A percentile compares a stretch with the other conserved stretches of the same genome.
Evolutionary conservation across 441 rosid species (phyloP).

Genomic region (Populus hybrid): DNA sequence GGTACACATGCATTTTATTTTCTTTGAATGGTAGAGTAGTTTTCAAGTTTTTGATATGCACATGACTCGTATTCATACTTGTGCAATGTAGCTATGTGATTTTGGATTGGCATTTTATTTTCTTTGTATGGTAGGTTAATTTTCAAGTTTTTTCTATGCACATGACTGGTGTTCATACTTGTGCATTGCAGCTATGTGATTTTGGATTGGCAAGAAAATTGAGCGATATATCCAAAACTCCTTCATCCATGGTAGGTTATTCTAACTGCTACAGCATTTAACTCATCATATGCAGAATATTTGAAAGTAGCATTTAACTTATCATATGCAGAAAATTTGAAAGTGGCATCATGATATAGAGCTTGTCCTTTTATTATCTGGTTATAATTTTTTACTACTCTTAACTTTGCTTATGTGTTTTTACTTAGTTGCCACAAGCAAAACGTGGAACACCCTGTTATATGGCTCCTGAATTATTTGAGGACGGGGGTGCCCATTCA

Average conservation of each 20-base stretch:
- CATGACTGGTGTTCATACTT: constrained; percentile 14
- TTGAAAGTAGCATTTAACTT: constrained; percentile 1
- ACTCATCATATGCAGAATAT: neutral
- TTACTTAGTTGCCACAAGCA: constrained; percentile 65
- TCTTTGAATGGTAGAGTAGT: constrained; percentile 1
- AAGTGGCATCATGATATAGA: constrained; percentile 8
- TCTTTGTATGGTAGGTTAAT: neutral
- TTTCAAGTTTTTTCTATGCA: constrained; percentile 10
- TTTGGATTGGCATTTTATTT: constrained; percentile 66
- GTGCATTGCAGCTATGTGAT: constrained; percentile 81
- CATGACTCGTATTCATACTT: constrained; percentile 13
- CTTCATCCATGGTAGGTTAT: constrained; percentile 60
- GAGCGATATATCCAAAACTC: constrained; percentile 68
- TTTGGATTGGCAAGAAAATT: constrained; percentile 91
- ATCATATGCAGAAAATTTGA: constrained; percentile 5
- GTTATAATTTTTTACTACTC: neutral
- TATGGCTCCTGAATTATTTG: constrained; percentile 99
- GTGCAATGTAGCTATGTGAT: constrained; percentile 80
- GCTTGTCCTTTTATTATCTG: constrained; percentile 1
- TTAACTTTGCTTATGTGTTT: constrained; percentile 18
- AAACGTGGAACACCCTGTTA: constrained; percentile 98
- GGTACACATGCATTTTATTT: constrained; percentile 37
- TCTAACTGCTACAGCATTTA: constrained; percentile 6
- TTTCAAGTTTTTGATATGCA: constrained; percentile 11
- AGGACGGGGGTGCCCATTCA: constrained; percentile 96